Evolutionary conservation across 441 rosid species (phyloP), one percentile per base, ranked within the genome.

Genomic region (Aleurites moluccanus): DNA sequence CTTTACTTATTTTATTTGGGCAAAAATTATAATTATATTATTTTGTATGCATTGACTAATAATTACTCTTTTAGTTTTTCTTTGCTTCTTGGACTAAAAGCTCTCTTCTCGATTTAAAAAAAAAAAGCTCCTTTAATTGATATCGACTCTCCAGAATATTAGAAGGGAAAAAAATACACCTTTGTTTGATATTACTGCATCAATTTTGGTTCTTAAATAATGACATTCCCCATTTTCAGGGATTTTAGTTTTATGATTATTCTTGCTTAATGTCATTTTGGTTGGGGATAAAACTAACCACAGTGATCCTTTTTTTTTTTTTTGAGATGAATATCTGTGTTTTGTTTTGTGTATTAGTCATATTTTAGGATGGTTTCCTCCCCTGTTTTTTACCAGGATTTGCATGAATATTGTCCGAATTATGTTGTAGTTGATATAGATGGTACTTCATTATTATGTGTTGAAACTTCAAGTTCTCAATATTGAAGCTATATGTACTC

Each of bases 1-100:
- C 50, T 74, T 60, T 73, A 30, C 72, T 73, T 75, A 38, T 74
- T 73, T 68, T 42, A 15, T 27, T 69, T 71, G 27, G 60, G 21
- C 33, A 35, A 50, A 67, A 65, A 59, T n/a, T 53, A 38, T 20
- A 55, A 0, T 40, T 27, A 13, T 49, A 11, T 15, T 23, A 14
- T n/a, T 68, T 28, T 23, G 53, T 28, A 49, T 15, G 7, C 15
- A 38, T 4, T 14, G 15, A 53, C 18, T 64, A 23, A 14, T 40
- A 15, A 20, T 42, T n/a, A 7, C 55, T 64, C 9, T 55, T 44
- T 16, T 13, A 30, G 14, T 30, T 55, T 42, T 52, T n/a, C 40
- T 6, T 38, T 38, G 40, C 40, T 38, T 38, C 40, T 6, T 38
- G 40, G 40, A 9, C 40, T 6, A 6, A 38, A 38, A 38, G 40